Base-by-base conservation (phyloP, 2,329 filamentous ascomycete genomes). In the Tolypocladium paradoxum region DNA sequence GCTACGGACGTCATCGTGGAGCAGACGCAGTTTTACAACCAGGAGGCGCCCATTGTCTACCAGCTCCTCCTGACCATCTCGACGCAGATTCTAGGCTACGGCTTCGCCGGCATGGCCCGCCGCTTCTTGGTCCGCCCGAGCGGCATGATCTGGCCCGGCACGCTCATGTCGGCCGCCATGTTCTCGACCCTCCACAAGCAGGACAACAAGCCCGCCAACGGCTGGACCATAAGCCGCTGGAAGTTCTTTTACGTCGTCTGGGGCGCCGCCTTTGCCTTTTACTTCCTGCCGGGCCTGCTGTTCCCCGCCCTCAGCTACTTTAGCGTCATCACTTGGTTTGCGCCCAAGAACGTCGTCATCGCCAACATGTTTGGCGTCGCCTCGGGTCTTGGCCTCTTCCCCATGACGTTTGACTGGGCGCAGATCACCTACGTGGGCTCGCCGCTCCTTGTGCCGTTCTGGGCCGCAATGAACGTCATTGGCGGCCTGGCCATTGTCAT, bases 121-220 rank as follows among this genome's bases (percentile, higher is more conserved):
- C 82, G 87, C 49, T 93, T 90, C 65, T 76, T 95, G 5, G 89
- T 95, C 31, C 82, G 88, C 29, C 90, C 90, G 0, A 88, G 87
- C 56, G 88, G 88, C 55, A 95, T 95, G 87, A 90, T 95, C 48
- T 95, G 90, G 90, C 90, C 90, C 1, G 86, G 87, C 24, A 95
- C 90, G 0, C 74, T 95, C 49, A 90, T 92, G 77, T 92, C 89
- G 22, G 89, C 88, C 0, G 85, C 89, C 61, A 91, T 95, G 87
- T 93, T 95, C 62, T 85, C 84, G 4, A 92, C 88, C 0, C 76
- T 95, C 49, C 90, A 95, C 68, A 90, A 86, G 62, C 84, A 90
- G 56, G 85, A 91, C 63, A 95, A 93, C 67, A 87, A 85, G 60
- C 79, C 83, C 36, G 89, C 88, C 22, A 84, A 89, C 66, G 88